Conservation (phyloP, 164 flowering plant species). For the Sextonia rubra region DNA sequence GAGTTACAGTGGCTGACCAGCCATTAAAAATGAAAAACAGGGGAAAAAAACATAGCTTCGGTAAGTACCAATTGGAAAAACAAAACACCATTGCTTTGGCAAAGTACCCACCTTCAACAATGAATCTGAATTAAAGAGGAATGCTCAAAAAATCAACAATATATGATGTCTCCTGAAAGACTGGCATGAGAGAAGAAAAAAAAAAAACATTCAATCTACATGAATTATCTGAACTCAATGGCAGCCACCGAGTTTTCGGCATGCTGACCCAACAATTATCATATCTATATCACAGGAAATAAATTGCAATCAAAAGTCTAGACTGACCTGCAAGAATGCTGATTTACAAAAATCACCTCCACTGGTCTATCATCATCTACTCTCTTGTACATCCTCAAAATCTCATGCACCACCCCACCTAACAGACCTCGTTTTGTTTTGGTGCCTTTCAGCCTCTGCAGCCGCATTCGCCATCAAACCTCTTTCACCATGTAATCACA, state of each 20-base stretch:
- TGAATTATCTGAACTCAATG: conserved; percentile 7
- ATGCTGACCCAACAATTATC: conserved; percentile 18
- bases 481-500: background rate
- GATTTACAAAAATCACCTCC: conserved; percentile 16
- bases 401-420: background rate
- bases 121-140: background rate
- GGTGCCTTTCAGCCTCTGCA: background rate
- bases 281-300: conserved; percentile 20
- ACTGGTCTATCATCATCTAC: conserved; percentile 4
- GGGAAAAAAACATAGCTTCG: too few relatives aligned
- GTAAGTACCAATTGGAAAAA: too few relatives aligned
- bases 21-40: too few relatives aligned
- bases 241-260: conserved; percentile 16
- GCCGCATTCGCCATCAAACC: background rate
- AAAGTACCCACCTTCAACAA: background rate
- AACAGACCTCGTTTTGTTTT: conserved; percentile 2
- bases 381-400: conserved; percentile 14
- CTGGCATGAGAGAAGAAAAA: background rate
- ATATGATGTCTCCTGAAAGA: background rate
- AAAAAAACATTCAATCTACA: conserved; percentile 13
- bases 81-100: background rate
- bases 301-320: conserved; percentile 16
- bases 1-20: too few relatives aligned
- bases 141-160: background rate
- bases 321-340: conserved; percentile 18